A percentile compares a stretch with the other conserved stretches of the same genome.
These are phyloP conservation scores for Gossypium mustelinum DNA, from an alignment of 345 rosid species.

Conservation along the genomic window DNA sequence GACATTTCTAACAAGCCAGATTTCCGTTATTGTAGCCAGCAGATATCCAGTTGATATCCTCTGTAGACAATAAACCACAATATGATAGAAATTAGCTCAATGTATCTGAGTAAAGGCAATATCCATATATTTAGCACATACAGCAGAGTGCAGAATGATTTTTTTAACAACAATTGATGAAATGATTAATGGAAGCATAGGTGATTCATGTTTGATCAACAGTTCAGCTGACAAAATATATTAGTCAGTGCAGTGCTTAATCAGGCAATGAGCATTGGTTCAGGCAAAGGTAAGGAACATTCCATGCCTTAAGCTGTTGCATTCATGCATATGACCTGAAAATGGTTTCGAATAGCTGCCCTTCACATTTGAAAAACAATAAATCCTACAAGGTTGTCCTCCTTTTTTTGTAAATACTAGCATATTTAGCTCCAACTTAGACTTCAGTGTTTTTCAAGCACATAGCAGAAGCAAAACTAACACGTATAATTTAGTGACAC, in stretches of 20 bases:
- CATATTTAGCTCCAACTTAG: neutral
- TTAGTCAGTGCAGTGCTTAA: neutral
- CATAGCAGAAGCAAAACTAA: neutral
- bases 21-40: constrained; percentile 50
- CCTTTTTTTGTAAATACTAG: neutral
- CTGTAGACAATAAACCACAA: constrained; percentile 29
- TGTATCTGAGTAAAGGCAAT: neutral
- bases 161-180: neutral
- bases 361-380: neutral
- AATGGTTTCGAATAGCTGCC: neutral
- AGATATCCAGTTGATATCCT: constrained; percentile 65
- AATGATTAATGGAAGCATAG: neutral
- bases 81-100: constrained; percentile 8
- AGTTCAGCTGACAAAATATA: neutral
- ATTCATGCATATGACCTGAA: neutral
- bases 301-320: neutral
- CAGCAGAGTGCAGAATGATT: neutral
- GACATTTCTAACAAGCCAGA: constrained; percentile 45
- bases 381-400: neutral
- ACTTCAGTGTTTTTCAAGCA: neutral
- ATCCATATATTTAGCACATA: neutral
- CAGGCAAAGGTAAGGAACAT: neutral
- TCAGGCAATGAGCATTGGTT: neutral
- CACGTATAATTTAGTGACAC: neutral
- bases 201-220: neutral